A percentile compares a stretch with the other conserved stretches of the same genome.
Evolutionary conservation across 768 basidiomycete species (phyloP).

Genomic region (Agaricus subrufescens): DNA sequence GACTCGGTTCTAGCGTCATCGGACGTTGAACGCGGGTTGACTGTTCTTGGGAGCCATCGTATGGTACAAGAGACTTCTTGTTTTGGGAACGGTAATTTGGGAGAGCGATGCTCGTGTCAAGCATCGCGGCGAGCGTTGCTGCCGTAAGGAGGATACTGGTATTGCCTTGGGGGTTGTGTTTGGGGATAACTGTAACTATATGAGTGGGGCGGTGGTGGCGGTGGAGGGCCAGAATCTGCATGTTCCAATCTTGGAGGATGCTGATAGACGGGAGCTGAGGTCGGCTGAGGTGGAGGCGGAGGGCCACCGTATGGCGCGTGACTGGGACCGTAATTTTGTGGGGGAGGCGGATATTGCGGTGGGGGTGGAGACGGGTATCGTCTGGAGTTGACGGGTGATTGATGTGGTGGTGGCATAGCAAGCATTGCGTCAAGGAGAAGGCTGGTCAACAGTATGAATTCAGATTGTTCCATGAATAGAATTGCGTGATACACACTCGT

Average conservation of each 20-base stretch:
- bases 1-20: too few species aligned
- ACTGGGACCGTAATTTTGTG: neutral
- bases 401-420: conserved; percentile 1
- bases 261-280: neutral
- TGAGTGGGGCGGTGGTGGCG: neutral
- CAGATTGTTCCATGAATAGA: neutral
- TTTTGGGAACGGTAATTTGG: too few species aligned
- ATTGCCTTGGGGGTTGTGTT: conserved; percentile 1
- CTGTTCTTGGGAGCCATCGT: too few species aligned
- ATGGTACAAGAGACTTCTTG: too few species aligned
- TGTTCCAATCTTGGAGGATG: conserved; percentile 1
- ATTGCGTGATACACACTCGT: neutral
- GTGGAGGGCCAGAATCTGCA: neutral
- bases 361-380: neutral
- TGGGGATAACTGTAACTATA: neutral
- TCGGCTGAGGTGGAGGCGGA: neutral
- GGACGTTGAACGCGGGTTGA: too few species aligned
- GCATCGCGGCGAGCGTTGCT: too few species aligned
- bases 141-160: neutral
- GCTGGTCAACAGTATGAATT: neutral
- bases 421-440: conserved; percentile 11
- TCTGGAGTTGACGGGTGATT: neutral
- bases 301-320: neutral
- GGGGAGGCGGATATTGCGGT: neutral
- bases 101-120: too few species aligned